phyloP scores from a whole-genome alignment of 2,329 filamentous ascomycete species.

The Ophiostoma piceae region DNA sequence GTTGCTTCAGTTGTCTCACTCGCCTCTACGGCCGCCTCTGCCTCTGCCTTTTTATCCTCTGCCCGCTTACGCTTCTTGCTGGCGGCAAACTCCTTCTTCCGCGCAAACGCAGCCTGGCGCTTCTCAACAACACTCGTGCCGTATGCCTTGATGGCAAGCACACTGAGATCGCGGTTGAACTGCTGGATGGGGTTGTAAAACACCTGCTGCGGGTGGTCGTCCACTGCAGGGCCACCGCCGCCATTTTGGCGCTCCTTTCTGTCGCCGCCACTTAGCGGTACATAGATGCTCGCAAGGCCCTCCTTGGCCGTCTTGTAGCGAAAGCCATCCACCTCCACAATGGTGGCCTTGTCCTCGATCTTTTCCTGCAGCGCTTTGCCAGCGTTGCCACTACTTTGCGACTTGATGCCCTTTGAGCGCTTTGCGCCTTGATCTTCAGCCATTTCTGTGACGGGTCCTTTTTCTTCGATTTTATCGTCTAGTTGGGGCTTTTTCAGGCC shows the following conservation, averaged over 20 bases:
- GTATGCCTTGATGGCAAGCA: slow-evolving; percentile 85
- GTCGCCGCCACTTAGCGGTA: slow-evolving; percentile 42
- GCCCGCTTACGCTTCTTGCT: slow-evolving; percentile 39
- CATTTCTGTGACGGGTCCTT: neutral
- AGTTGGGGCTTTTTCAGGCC: neutral
- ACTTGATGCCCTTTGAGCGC: slow-evolving; percentile 13
- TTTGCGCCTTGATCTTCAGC: slow-evolving; percentile 8
- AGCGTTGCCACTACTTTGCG: slow-evolving; percentile 2
- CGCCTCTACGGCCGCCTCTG: neutral
- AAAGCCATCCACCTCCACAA: slow-evolving; percentile 38
- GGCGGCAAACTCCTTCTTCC: slow-evolving; percentile 47
- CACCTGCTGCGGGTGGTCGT: slow-evolving; percentile 66
- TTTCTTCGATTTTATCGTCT: neutral
- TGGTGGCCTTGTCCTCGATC: neutral
- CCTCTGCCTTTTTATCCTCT: slow-evolving; percentile 30
- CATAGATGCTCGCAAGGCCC: slow-evolving; percentile 52
- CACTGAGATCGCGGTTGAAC: slow-evolving; percentile 93
- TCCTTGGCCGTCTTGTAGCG: slow-evolving; percentile 50
- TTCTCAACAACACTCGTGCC: slow-evolving; percentile 57
- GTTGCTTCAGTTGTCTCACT: neutral
- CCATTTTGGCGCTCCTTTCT: slow-evolving; percentile 29
- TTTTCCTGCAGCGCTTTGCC: neutral
- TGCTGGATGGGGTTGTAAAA: slow-evolving; percentile 99
- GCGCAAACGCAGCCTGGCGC: slow-evolving; percentile 51
- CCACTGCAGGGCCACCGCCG: slow-evolving; percentile 42